Evolutionary conservation across 1,284 basidiomycete species (phyloP).

Genomic region (Papiliotrema fonsecae): DNA sequence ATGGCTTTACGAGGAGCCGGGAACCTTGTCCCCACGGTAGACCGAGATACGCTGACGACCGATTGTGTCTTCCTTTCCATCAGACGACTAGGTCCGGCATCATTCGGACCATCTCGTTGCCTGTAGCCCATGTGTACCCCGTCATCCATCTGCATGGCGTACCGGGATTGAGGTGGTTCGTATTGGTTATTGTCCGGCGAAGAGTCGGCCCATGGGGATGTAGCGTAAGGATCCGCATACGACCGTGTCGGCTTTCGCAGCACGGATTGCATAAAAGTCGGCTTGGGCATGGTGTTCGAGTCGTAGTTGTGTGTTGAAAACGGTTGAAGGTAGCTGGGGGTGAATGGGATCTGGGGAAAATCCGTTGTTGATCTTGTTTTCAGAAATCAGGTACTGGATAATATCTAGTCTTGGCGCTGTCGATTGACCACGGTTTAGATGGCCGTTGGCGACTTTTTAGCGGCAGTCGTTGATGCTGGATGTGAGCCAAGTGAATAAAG

Average conservation of each 20-base stretch:
- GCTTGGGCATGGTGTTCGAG: slow-evolving; percentile 34
- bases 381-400: neutral
- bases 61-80: slow-evolving; percentile 6
- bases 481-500: too few relatives aligned
- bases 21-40: slow-evolving; percentile 17
- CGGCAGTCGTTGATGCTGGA: too few relatives aligned
- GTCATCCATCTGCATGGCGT: slow-evolving; percentile 8
- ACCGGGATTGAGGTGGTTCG: slow-evolving; percentile 8
- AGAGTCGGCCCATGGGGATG: slow-evolving; percentile 30
- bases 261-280: slow-evolving; percentile 37
- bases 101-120: slow-evolving; percentile 2
- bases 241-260: slow-evolving; percentile 38
- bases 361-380: neutral
- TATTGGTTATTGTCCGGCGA: slow-evolving; percentile 1
- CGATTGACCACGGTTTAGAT: too few relatives aligned
- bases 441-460: too few relatives aligned
- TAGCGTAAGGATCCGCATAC: slow-evolving; percentile 32
- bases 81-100: slow-evolving; percentile 1
- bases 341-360: neutral
- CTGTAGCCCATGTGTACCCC: slow-evolving; percentile 14
- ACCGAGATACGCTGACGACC: slow-evolving; percentile 7
- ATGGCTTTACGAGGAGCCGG: slow-evolving; percentile 20
- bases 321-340: neutral
- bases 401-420: too few relatives aligned
- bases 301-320: neutral